Percentiles rank a stretch among this genome's conserved stretches.
phyloP scores from a whole-genome alignment of 1,139 yeast genomes.

The Hyphopichia khmerensis region DNA sequence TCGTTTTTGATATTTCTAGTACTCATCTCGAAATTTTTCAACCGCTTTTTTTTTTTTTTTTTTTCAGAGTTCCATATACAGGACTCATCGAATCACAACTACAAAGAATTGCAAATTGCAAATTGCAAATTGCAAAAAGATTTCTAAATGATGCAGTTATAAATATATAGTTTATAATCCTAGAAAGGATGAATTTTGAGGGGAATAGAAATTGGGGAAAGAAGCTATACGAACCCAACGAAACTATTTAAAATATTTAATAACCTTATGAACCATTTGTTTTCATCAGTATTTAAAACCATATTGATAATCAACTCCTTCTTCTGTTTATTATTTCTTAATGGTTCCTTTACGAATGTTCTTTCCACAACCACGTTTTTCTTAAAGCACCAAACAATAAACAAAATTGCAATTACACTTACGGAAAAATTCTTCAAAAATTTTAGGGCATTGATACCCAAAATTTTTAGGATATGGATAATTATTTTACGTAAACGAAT shows the following conservation, averaged over 20 bases:
- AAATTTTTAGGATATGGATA: conserved; percentile 20
- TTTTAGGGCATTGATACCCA: conserved; percentile 29
- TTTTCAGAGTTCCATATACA: neutral
- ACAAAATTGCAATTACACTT: conserved; percentile 37
- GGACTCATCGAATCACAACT: neutral
- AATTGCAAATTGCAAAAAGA: neutral
- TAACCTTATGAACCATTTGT: conserved; percentile 47
- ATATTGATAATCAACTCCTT: conserved; percentile 46
- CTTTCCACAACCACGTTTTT: conserved; percentile 40
- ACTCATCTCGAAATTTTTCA: conserved; percentile 17
- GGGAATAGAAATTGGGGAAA: neutral
- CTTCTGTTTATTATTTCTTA: conserved; percentile 19
- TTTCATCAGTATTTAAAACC: conserved; percentile 44
- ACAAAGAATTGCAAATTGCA: neutral
- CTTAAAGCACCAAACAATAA: conserved; percentile 46
- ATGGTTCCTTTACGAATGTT: conserved; percentile 37
- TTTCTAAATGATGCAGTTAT: no score
- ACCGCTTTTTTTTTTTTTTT: conserved; percentile 1
- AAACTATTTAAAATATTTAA: conserved; percentile 39
- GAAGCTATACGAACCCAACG: conserved; percentile 43
- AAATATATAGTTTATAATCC: no score
- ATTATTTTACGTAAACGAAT: conserved; percentile 24
- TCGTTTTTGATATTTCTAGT: neutral
- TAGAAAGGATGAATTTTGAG: no score
- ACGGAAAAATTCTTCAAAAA: conserved; percentile 38